These are phyloP conservation scores for Dalbergia cultrata DNA, from an alignment of 306 rosid genomes.

Conservation along the genomic window DNA sequence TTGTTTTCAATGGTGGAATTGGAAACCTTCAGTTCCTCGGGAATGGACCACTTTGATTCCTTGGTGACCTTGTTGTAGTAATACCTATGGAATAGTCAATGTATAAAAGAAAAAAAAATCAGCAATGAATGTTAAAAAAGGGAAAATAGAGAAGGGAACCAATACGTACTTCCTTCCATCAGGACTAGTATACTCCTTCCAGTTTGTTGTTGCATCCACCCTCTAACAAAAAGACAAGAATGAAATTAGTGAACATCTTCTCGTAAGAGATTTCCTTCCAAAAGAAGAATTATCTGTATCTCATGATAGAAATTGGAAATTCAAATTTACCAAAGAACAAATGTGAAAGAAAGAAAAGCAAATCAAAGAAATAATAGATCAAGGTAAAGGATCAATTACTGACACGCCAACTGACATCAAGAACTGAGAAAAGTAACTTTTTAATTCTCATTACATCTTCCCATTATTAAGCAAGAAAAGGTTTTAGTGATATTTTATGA, in stretches of 20 bases:
- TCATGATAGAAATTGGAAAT: constrained; percentile 34
- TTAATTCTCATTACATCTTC: constrained; percentile 20
- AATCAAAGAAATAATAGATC: constrained; percentile 36
- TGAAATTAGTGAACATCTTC: constrained; percentile 47
- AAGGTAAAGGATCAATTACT: constrained; percentile 38
- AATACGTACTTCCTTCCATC: constrained; percentile 87
- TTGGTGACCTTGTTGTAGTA: constrained; percentile 81
- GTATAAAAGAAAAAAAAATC: constrained; percentile 31
- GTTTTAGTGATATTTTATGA: constrained; percentile 12
- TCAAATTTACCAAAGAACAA: constrained; percentile 24
- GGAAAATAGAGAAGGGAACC: constrained; percentile 25
- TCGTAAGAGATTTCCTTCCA: constrained; percentile 42
- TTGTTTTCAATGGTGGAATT: constrained; percentile 46
- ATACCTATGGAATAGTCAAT: constrained; percentile 70
- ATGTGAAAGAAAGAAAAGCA: constrained; percentile 44
- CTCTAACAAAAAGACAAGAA: constrained; percentile 69
- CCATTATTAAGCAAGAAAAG: constrained; percentile 29
- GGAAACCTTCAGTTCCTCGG: constrained; percentile 88
- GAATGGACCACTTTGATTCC: constrained; percentile 92
- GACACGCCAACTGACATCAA: constrained; percentile 37
- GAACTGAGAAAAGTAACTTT: constrained; percentile 34
- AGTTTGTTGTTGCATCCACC: constrained; percentile 92
- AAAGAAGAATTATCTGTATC: constrained; percentile 32
- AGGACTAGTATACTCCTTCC: constrained; percentile 93
- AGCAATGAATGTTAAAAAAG: constrained; percentile 34